Percentiles rank a stretch among this genome's conserved stretches.
Evolutionary conservation across 2,329 filamentous ascomycete species (phyloP).

Genomic region (Lecanicillium sp.): DNA sequence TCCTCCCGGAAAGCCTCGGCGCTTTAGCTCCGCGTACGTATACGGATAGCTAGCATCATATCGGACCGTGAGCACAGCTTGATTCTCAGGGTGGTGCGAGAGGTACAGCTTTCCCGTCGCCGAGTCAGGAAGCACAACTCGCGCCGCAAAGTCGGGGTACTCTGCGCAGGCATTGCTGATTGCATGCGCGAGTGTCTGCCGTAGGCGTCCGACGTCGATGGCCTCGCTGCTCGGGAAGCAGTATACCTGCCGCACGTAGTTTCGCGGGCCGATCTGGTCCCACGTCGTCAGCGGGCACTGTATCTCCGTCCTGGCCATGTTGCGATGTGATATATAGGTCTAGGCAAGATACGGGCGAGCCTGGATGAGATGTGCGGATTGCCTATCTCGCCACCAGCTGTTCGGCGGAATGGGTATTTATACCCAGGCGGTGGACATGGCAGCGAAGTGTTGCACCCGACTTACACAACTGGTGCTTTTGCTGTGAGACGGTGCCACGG

Average conservation of each 20-base stretch:
- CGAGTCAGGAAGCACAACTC: conserved; percentile 13
- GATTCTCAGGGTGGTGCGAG: conserved; percentile 8
- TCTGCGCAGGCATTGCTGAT: conserved; percentile 9
- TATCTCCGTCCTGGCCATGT: no score
- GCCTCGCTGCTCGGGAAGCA: conserved; percentile 15
- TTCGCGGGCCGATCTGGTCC: conserved; percentile 12
- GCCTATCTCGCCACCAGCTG: no score
- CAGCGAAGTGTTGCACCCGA: no score
- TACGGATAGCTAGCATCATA: conserved; percentile 11
- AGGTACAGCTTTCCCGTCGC: conserved; percentile 14
- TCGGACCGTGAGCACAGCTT: conserved; percentile 15
- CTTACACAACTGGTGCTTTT: no score
- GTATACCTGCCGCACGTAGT: conserved; percentile 12
- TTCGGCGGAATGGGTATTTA: no score
- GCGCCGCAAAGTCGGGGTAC: conserved; percentile 20
- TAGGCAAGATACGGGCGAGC: no score
- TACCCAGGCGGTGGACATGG: no score
- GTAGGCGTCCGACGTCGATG: conserved; percentile 10
- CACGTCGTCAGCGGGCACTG: conserved; percentile 9
- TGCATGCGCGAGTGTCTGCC: conserved; percentile 10
- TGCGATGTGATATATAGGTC: no score
- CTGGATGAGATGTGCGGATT: no score
- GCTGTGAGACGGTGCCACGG: no score
- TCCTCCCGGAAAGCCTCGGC: conserved; percentile 19
- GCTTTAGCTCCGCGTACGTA: conserved; percentile 19